These are phyloP conservation scores for Cenchrus fungigraminus DNA, from an alignment of 176 grass and related monocot species.

Conservation along the genomic window DNA sequence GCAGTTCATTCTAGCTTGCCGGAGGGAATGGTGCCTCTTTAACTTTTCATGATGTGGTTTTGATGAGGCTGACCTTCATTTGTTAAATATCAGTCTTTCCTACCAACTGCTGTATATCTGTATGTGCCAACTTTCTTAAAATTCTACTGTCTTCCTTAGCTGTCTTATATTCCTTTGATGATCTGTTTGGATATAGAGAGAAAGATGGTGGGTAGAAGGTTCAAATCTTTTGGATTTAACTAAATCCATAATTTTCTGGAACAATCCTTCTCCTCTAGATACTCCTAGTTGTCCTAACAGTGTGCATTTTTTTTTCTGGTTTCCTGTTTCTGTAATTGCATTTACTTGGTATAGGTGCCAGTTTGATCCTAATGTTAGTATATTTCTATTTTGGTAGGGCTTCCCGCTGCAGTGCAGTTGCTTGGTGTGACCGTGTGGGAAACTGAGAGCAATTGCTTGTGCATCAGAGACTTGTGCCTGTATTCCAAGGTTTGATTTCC, in stretches of 20 bases:
- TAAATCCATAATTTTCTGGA: background rate
- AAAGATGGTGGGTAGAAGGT: too few species aligned
- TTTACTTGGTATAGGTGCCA: background rate
- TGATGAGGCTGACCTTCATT: too few species aligned
- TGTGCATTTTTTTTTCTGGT: conserved; percentile 11
- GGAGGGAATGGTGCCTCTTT: too few species aligned
- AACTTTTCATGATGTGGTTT: too few species aligned
- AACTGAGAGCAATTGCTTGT: conserved; percentile 89
- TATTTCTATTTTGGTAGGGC: background rate
- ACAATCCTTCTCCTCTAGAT: background rate
- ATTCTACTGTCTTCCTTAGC: too few species aligned
- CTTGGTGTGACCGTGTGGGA: conserved; percentile 67
- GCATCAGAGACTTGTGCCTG: conserved; percentile 90
- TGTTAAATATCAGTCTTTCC: too few species aligned
- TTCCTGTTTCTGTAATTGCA: conserved; percentile 1
- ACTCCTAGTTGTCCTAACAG: background rate
- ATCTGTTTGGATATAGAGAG: too few species aligned
- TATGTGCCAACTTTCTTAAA: too few species aligned
- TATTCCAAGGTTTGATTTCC: conserved; percentile 72
- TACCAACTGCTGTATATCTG: too few species aligned
- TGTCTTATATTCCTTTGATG: too few species aligned
- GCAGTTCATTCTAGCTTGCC: background rate
- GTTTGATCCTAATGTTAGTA: background rate
- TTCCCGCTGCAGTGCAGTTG: conserved; percentile 64
- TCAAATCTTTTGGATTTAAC: background rate